Evolutionary conservation across 148 eudicot species (phyloP), one percentile per base, ranked within the genome.

Genomic region (Chenopodium quinoa): DNA sequence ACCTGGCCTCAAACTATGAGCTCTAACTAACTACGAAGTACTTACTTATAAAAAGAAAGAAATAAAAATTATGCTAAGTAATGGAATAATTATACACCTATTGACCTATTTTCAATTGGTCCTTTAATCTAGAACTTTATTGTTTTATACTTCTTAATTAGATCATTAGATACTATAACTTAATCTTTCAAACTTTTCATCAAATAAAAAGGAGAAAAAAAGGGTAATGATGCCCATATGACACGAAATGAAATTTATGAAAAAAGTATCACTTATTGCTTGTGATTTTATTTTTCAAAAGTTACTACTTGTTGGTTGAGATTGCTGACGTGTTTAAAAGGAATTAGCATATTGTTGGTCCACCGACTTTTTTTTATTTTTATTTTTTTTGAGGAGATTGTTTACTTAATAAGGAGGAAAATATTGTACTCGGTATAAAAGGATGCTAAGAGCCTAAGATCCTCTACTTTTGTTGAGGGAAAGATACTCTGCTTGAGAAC

Each of bases 211-310:
- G 19, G 66, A 37, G 20, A 29, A 34, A 2, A 25, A 67, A 22
- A 34, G 52, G 29, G 25, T 19, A 60, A 60, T 37, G 23, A 60
- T 25, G 13, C 60, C 63, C 63, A 48, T 76, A 77, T 50, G 44
- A 17, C 70, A 63, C 32, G 17, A 77, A 29, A 37, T 77, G 71
- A 66, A 34, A 66, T 29, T 23, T 29, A 66, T 67, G 71, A 9
- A 67, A 67, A 40, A 67, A 67, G 71, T 67, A 67, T 67, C 71
- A 67, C 34, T 67, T 67, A 22, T 25, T 67, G 37, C 71, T 67
- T 67, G 34, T 67, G 71, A 25, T 67, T 20, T 14, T 58, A 58
- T 19, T 19, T 62, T 62, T 62, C 22, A 2, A 62, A 22, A 62
- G n/a, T 12, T 58, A 58, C 5, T 5, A 19, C 7, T 40, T 40